Evolutionary conservation across 139 green algal species (phyloP).

Genomic region (Volvox reticuliferus): DNA sequence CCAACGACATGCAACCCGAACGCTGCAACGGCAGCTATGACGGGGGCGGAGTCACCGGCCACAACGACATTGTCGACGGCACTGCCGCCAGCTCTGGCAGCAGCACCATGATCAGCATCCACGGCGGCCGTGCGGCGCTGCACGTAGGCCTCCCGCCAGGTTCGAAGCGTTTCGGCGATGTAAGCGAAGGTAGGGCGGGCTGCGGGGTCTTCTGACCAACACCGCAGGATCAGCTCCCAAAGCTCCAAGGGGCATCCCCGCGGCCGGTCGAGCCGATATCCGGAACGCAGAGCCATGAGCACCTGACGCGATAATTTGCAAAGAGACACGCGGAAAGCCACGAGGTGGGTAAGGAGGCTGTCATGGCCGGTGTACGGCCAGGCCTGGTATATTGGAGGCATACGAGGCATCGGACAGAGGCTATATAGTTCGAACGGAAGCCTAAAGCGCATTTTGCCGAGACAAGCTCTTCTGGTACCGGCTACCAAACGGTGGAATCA

Average conservation of each 20-base stretch:
- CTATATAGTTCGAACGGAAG: neutral
- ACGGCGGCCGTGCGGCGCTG: neutral
- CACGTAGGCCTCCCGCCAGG: conserved; percentile 18
- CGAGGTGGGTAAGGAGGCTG: neutral
- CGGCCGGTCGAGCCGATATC: conserved; percentile 47
- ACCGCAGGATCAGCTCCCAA: conserved; percentile 63
- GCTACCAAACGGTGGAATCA: too few relatives aligned
- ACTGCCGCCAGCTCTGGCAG: neutral
- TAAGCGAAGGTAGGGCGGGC: conserved; percentile 54
- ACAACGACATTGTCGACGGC: neutral
- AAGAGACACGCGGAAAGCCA: neutral
- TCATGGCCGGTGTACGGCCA: neutral
- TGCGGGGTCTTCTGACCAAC: conserved; percentile 51
- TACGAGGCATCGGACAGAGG: neutral
- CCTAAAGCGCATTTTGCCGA: too few relatives aligned
- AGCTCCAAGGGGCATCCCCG: conserved; percentile 59
- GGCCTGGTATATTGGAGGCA: neutral
- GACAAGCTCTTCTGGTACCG: too few relatives aligned
- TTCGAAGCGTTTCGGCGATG: conserved; percentile 33
- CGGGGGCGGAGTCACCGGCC: neutral
- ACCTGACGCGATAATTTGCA: neutral
- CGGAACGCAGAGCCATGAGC: conserved; percentile 1
- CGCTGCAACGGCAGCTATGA: neutral
- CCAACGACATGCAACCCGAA: neutral
- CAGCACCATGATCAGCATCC: neutral